These are phyloP conservation scores for Talaromyces proteolyticus DNA, from an alignment of 495 filamentous ascomycete genomes.

Conservation along the genomic window DNA sequence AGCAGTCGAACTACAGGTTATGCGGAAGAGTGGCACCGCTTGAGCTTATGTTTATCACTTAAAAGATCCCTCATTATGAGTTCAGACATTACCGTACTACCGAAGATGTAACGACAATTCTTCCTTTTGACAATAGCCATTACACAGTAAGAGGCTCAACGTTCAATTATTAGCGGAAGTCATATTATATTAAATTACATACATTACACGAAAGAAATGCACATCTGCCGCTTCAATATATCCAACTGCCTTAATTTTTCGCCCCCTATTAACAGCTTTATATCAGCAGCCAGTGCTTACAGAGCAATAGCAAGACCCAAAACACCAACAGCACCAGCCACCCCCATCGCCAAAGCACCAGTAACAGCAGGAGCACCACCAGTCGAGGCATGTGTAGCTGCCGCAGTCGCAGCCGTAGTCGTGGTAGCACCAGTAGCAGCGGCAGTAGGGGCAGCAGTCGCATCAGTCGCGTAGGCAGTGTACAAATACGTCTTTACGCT, in stretches of 20 bases:
- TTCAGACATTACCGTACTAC: too few relatives aligned
- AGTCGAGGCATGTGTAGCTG: conserved; percentile 9
- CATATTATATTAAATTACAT: too few relatives aligned
- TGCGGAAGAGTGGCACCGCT: background rate
- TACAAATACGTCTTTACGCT: conserved; percentile 13
- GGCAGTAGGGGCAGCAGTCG: conserved; percentile 10
- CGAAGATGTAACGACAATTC: too few relatives aligned
- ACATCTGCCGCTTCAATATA: too few relatives aligned
- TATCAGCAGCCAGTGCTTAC: background rate
- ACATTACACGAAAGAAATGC: too few relatives aligned
- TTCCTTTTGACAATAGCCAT: too few relatives aligned
- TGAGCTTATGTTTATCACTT: background rate
- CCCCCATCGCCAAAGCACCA: conserved; percentile 11
- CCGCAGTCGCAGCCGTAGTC: conserved; percentile 2
- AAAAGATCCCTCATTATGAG: too few relatives aligned
- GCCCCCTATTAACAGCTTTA: too few relatives aligned
- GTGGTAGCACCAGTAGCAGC: conserved; percentile 6
- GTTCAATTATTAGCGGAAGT: too few relatives aligned
- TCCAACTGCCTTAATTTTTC: too few relatives aligned
- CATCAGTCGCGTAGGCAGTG: conserved; percentile 10
- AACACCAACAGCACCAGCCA: conserved; percentile 17
- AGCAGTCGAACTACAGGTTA: background rate
- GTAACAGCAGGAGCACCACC: conserved; percentile 10
- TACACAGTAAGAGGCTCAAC: too few relatives aligned
- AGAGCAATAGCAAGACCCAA: conserved; percentile 21